These are phyloP conservation scores for Hyphopichia pseudoburtonii DNA, from an alignment of 1,139 yeast species.

Conservation along the genomic window DNA sequence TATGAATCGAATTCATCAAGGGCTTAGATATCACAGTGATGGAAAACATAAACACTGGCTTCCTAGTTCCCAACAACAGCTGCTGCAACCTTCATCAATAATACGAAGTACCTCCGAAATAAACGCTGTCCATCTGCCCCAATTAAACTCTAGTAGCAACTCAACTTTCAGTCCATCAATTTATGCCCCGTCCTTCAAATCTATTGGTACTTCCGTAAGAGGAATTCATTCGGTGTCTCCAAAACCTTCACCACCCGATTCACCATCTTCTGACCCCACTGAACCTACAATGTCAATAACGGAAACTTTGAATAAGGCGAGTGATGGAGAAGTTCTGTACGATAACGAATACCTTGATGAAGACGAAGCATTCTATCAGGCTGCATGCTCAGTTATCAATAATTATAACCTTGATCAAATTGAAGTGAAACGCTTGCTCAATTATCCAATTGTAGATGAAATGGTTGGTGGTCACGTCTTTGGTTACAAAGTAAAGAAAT, in stretches of 20 bases:
- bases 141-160: conserved; percentile 6
- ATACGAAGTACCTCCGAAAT: conserved; percentile 30
- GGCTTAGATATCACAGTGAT: conserved; percentile 75
- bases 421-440: conserved; percentile 34
- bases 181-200: conserved; percentile 32
- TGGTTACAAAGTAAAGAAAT: conserved; percentile 44
- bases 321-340: conserved; percentile 28
- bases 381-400: conserved; percentile 35
- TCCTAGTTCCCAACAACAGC: conserved; percentile 33
- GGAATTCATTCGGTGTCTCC: conserved; percentile 34
- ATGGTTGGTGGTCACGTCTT: conserved; percentile 41
- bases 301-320: conserved; percentile 21
- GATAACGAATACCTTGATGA: conserved; percentile 39
- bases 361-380: conserved; percentile 37
- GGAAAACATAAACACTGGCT: conserved; percentile 89
- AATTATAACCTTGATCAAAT: conserved; percentile 41
- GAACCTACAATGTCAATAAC: conserved; percentile 20
- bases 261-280: conserved; percentile 14
- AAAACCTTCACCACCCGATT: conserved; percentile 24
- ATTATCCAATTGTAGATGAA: conserved; percentile 49
- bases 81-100: conserved; percentile 14
- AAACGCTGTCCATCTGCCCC: conserved; percentile 17
- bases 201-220: conserved; percentile 34
- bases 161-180: conserved; percentile 3
- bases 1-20: conserved; percentile 75